Conservation (phyloP, 2,329 filamentous ascomycete species). For the Verticillium albo-atrum region DNA sequence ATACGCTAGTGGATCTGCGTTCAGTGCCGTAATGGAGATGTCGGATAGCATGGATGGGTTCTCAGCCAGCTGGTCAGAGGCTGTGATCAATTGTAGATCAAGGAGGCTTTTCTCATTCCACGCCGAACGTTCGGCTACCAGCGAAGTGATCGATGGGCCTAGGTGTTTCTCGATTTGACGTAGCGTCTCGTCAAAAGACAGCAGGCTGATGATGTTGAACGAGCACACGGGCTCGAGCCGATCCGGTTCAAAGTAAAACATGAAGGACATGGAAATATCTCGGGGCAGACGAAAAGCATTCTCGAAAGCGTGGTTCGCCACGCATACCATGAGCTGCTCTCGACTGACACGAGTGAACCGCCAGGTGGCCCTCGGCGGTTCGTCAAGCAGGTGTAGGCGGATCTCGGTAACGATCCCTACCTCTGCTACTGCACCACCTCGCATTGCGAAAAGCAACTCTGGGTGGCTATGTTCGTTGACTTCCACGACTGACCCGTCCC, state of each 20-base stretch:
- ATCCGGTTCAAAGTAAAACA: constrained; percentile 2
- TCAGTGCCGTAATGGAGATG: not conserved
- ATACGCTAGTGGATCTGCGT: not conserved
- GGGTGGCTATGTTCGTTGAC: not conserved
- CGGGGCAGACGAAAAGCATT: not conserved
- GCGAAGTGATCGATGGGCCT: not conserved
- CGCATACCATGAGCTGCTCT: not conserved
- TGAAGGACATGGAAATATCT: constrained; percentile 1
- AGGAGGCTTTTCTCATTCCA: constrained; percentile 1
- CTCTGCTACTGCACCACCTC: not conserved
- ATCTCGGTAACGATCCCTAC: constrained; percentile 3
- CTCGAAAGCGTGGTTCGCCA: not conserved
- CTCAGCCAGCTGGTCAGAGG: not conserved
- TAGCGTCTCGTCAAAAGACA: not conserved
- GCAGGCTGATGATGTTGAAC: constrained; percentile 4
- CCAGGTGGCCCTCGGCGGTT: constrained; percentile 1
- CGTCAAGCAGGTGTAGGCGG: not conserved
- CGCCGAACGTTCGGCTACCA: not conserved
- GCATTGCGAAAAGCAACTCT: constrained; percentile 3
- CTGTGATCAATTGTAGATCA: not conserved
- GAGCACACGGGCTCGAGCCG: not conserved
- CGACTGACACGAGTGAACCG: not conserved
- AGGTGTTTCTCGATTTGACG: not conserved
- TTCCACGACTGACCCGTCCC: constrained; percentile 2
- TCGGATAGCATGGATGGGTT: not conserved